Conservation (phyloP, 2,329 filamentous ascomycete genomes). For the Simplicillium aogashimaense region DNA sequence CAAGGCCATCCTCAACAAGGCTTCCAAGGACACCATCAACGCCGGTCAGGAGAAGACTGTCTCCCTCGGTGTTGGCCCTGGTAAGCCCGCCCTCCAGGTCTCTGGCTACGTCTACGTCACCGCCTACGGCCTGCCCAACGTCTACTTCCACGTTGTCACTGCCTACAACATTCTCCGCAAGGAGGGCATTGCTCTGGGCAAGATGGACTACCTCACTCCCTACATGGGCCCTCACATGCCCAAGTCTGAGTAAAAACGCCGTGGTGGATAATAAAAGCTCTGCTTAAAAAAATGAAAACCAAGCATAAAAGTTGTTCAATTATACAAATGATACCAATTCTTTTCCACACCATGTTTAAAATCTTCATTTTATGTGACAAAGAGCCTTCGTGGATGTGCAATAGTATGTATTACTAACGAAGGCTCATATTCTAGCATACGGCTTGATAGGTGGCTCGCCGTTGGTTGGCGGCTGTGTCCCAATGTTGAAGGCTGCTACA, state of each 20-base stretch:
- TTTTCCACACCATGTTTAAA: no score
- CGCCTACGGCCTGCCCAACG: slow-evolving; percentile 44
- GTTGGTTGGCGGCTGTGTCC: no score
- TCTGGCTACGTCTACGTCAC: slow-evolving; percentile 30
- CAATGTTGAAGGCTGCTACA: no score
- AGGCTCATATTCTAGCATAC: no score
- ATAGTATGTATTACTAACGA: no score
- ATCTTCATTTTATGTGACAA: no score
- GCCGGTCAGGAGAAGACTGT: slow-evolving; percentile 16
- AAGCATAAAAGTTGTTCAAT: background rate
- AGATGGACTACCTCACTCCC: slow-evolving; percentile 39
- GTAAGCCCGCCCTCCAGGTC: slow-evolving; percentile 13
- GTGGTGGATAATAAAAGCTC: background rate
- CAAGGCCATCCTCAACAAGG: slow-evolving; percentile 18
- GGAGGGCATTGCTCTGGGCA: slow-evolving; percentile 52
- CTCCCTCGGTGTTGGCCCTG: slow-evolving; percentile 18
- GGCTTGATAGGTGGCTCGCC: no score
- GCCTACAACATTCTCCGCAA: slow-evolving; percentile 51
- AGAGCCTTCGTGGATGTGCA: no score
- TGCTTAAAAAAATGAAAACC: background rate
- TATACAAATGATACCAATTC: no score
- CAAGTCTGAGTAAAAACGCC: slow-evolving; percentile 12
- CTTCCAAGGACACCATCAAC: slow-evolving; percentile 22
- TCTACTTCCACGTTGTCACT: slow-evolving; percentile 53
- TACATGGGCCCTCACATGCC: slow-evolving; percentile 20